These are phyloP conservation scores for Sporisorium sorghi DNA, from an alignment of 1,284 basidiomycete genomes.

Conservation along the genomic window DNA sequence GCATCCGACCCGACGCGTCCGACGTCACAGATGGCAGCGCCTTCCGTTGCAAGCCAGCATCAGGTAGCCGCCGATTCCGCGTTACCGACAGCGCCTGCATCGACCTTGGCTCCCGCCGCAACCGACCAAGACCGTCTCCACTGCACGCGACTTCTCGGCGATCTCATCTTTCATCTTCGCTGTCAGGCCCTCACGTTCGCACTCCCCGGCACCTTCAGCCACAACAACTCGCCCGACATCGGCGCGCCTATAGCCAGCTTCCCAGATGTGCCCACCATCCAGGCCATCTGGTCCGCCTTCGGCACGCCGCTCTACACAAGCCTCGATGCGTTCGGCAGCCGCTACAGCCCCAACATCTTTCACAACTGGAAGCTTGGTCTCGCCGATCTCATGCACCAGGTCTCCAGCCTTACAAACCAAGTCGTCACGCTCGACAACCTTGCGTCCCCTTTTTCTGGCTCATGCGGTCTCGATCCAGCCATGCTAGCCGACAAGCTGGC, in stretches of 20 bases:
- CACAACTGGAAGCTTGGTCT: slow-evolving; percentile 41
- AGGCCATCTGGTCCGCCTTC: slow-evolving; percentile 30
- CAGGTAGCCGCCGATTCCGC: not conserved
- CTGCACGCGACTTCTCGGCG: slow-evolving; percentile 32
- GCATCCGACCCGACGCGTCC: not conserved
- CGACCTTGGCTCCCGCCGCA: not conserved
- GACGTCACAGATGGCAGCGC: not conserved
- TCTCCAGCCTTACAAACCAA: slow-evolving; percentile 25
- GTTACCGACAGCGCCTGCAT: not conserved
- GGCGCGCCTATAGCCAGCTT: slow-evolving; percentile 11
- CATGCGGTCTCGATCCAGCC: not conserved
- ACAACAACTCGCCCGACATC: not conserved
- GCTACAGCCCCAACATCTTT: slow-evolving; percentile 40
- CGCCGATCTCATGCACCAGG: slow-evolving; percentile 41
- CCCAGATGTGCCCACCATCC: slow-evolving; percentile 24
- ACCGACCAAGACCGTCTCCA: slow-evolving; percentile 26
- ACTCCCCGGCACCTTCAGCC: not conserved
- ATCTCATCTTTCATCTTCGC: slow-evolving; percentile 37
- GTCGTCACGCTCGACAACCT: not conserved
- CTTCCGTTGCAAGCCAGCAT: slow-evolving; percentile 10
- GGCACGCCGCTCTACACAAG: slow-evolving; percentile 32
- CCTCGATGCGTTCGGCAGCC: slow-evolving; percentile 25
- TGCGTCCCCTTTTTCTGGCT: not conserved
- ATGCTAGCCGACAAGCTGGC: not conserved
- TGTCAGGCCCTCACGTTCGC: slow-evolving; percentile 29